Conservation (phyloP, 2,329 filamentous ascomycete species). For the Penicillium janthinellum region DNA sequence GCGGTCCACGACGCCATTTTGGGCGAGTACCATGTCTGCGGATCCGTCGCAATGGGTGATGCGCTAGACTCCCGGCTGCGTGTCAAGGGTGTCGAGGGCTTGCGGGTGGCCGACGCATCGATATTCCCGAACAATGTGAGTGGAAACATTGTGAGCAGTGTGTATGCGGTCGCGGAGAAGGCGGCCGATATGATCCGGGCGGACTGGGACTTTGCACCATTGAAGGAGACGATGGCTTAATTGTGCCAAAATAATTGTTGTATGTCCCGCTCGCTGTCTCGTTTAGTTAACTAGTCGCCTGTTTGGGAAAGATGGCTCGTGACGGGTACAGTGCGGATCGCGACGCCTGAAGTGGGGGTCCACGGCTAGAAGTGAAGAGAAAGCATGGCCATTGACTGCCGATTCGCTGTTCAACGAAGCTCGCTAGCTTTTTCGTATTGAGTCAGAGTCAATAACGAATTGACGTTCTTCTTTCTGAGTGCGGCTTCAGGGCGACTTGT, state of each 20-base stretch:
- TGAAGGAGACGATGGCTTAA: slow-evolving; percentile 8
- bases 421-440: too few relatives aligned
- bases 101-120: slow-evolving; percentile 33
- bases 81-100: slow-evolving; percentile 31
- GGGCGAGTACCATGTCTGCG: slow-evolving; percentile 24
- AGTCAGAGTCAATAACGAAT: too few relatives aligned
- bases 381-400: neutral
- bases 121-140: slow-evolving; percentile 34
- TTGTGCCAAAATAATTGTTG: neutral
- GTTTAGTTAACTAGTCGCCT: neutral
- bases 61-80: slow-evolving; percentile 32
- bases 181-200: slow-evolving; percentile 38
- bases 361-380: neutral
- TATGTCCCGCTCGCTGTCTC: neutral
- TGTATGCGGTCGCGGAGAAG: slow-evolving; percentile 40
- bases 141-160: slow-evolving; percentile 34
- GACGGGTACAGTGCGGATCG: neutral
- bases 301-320: neutral
- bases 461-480: too few relatives aligned
- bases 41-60: slow-evolving; percentile 36
- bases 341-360: neutral
- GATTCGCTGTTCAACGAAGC: too few relatives aligned
- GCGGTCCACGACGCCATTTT: slow-evolving; percentile 15
- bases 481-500: too few relatives aligned
- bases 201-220: slow-evolving; percentile 21